Percentiles rank a stretch among this genome's conserved stretches.
Conservation (phyloP, 78 protist species). For the Polysphondylium violaceum region DNA sequence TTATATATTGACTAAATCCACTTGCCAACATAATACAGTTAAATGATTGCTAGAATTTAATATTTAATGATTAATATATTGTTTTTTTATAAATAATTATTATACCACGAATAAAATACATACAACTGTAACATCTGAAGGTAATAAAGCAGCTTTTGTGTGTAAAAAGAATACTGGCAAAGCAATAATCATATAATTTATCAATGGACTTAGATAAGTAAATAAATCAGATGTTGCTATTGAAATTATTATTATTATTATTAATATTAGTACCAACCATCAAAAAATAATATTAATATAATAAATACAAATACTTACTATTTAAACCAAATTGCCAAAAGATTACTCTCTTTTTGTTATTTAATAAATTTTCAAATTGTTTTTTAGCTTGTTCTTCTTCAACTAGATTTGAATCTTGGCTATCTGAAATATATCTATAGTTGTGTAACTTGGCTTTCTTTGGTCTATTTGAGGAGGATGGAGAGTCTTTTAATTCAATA, state of each 20-base stretch:
- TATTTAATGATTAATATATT: neutral
- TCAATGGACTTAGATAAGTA: slow-evolving; percentile 29
- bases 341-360: slow-evolving; percentile 39
- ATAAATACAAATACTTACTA: slow-evolving; percentile 24
- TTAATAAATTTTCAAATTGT: slow-evolving; percentile 36
- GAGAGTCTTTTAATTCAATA: neutral
- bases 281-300: neutral
- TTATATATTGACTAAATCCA: slow-evolving; percentile 81
- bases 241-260: neutral
- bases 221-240: slow-evolving; percentile 68
- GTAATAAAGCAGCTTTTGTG: neutral
- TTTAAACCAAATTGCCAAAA: slow-evolving; percentile 51
- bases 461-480: neutral
- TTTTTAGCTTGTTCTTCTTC: slow-evolving; percentile 56
- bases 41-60: slow-evolving; percentile 45
- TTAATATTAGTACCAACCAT: neutral
- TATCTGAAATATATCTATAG: neutral
- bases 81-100: neutral
- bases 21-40: slow-evolving; percentile 80
- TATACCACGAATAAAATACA: neutral
- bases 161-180: slow-evolving; percentile 52
- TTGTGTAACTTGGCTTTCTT: too few relatives aligned
- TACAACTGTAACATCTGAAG: slow-evolving; percentile 61
- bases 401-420: slow-evolving; percentile 8
- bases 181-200: slow-evolving; percentile 65